Evolutionary conservation across 2,329 filamentous ascomycete species (phyloP).

Genomic region (Trichophyton simii): DNA sequence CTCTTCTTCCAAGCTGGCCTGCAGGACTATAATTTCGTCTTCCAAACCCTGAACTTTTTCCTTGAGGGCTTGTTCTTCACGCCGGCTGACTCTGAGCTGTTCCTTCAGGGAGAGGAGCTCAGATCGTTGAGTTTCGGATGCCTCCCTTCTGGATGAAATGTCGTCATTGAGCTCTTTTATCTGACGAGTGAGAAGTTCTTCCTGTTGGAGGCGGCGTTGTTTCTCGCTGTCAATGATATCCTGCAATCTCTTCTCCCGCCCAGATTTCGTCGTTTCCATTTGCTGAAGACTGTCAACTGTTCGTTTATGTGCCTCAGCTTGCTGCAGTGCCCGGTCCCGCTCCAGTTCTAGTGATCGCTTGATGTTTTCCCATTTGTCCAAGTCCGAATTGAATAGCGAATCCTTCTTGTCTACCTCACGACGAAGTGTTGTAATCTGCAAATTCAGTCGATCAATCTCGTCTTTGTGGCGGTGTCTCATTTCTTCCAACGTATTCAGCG

Average conservation of each 20-base stretch:
- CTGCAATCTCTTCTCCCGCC: slow-evolving; percentile 55
- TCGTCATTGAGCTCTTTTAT: slow-evolving; percentile 62
- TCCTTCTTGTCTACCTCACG: slow-evolving; percentile 57
- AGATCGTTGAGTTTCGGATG: slow-evolving; percentile 51
- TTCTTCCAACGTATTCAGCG: slow-evolving; percentile 48
- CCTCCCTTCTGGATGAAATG: slow-evolving; percentile 52
- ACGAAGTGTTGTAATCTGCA: slow-evolving; percentile 49
- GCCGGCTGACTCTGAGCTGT: slow-evolving; percentile 55
- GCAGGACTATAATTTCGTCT: slow-evolving; percentile 64
- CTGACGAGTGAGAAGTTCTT: slow-evolving; percentile 57
- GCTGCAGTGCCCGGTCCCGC: slow-evolving; percentile 54
- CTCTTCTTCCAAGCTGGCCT: slow-evolving; percentile 53
- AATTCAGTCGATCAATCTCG: slow-evolving; percentile 43
- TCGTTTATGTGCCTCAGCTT: slow-evolving; percentile 53
- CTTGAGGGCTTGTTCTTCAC: slow-evolving; percentile 48
- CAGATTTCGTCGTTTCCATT: slow-evolving; percentile 53
- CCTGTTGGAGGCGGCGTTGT: slow-evolving; percentile 59
- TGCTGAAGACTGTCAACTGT: slow-evolving; percentile 59
- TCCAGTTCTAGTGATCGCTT: slow-evolving; percentile 53
- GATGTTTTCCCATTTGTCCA: slow-evolving; percentile 59
- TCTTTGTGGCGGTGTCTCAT: slow-evolving; percentile 43
- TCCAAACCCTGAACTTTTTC: slow-evolving; percentile 58
- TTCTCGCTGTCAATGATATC: slow-evolving; percentile 58
- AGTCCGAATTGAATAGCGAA: slow-evolving; percentile 56
- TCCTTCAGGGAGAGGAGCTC: slow-evolving; percentile 56